phyloP scores from a whole-genome alignment of 2,329 filamentous ascomycete species.

The Fusarium penzigii region DNA sequence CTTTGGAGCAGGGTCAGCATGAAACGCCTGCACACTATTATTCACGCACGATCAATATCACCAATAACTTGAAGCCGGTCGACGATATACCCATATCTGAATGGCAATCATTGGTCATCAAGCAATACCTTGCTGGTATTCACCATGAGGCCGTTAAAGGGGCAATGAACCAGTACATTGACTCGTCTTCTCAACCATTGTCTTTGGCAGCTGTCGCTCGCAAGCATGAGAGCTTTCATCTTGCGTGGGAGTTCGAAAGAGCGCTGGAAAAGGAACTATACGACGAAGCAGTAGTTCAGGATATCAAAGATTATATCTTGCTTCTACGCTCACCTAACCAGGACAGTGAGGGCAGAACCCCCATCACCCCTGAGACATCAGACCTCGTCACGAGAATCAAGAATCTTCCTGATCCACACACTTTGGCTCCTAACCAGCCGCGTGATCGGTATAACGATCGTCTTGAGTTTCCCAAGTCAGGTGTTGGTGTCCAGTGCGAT shows the following conservation, averaged over 20 bases:
- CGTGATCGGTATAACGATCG: conserved; percentile 57
- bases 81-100: conserved; percentile 3
- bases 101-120: conserved; percentile 30
- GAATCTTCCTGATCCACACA: conserved; percentile 50
- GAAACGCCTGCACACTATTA: conserved; percentile 55
- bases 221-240: conserved; percentile 56
- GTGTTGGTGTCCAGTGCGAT: conserved; percentile 83
- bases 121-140: conserved; percentile 56
- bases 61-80: conserved; percentile 16
- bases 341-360: conserved; percentile 34
- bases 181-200: conserved; percentile 8
- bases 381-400: conserved; percentile 45
- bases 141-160: conserved; percentile 46
- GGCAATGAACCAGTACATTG: conserved; percentile 33
- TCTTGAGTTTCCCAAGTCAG: conserved; percentile 76
- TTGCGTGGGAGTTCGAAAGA: conserved; percentile 56
- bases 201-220: conserved; percentile 41
- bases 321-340: conserved; percentile 46
- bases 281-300: conserved; percentile 32
- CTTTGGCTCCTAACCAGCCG: conserved; percentile 50
- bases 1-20: conserved; percentile 53
- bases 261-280: conserved; percentile 53
- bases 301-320: conserved; percentile 51
- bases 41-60: conserved; percentile 37
- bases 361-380: conserved; percentile 35